Conservation (phyloP, 371 early-diverging fungal species). For the Mucor mucedo region DNA sequence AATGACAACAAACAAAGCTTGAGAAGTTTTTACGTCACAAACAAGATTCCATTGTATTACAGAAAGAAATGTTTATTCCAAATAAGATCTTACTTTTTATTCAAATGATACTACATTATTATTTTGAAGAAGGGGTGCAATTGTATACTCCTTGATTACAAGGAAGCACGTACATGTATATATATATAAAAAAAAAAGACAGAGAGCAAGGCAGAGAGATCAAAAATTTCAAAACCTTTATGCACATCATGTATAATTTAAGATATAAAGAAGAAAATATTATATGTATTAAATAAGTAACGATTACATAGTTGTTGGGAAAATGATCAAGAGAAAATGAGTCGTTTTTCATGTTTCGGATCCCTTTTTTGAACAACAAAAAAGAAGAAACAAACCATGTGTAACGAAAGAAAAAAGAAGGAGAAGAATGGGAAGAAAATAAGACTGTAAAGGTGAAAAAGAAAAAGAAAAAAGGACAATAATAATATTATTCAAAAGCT, state of each 20-base stretch:
- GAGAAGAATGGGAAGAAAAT: neutral
- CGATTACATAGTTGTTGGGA: constrained; percentile 7
- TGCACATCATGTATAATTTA: constrained; percentile 4
- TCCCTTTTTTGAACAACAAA: neutral
- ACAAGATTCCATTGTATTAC: too few species aligned
- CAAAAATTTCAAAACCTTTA: neutral
- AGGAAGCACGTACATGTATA: constrained; percentile 2
- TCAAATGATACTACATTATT: too few species aligned
- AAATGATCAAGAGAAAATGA: constrained; percentile 1
- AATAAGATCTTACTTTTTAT: too few species aligned
- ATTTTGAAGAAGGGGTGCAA: neutral
- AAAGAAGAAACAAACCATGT: neutral
- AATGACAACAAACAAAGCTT: too few species aligned
- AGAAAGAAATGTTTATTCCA: too few species aligned
- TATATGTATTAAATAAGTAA: constrained; percentile 10
- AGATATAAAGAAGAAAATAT: constrained; percentile 7
- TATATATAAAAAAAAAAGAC: neutral
- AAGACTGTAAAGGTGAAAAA: constrained; percentile 1
- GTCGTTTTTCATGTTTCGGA: neutral
- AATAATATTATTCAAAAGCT: constrained; percentile 1
- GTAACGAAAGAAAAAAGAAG: constrained; percentile 4
- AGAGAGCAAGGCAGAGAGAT: neutral
- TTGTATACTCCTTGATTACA: constrained; percentile 3
- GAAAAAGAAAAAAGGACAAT: neutral
- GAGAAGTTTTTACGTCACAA: too few species aligned